Percentiles rank a stretch among this genome's conserved stretches.
phyloP scores from a whole-genome alignment of 2,329 filamentous ascomycete genomes.

The Emmonsiellopsis sp. region DNA sequence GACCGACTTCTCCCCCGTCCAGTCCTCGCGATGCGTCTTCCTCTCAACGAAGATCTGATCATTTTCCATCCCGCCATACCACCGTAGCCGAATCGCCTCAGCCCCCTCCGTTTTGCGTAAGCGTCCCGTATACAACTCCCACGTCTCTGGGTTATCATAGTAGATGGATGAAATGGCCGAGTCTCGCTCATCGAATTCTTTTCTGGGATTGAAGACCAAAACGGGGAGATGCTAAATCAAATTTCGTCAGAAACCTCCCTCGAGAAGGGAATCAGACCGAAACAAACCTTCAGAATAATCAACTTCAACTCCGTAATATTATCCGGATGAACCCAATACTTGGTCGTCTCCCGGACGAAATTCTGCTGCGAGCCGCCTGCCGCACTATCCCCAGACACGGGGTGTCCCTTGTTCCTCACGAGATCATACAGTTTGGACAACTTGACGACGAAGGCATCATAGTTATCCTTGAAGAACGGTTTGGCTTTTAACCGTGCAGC shows the following conservation, averaged over 20 bases:
- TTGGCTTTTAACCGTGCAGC: conserved; percentile 88
- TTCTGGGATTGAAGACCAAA: conserved; percentile 92
- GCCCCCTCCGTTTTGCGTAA: conserved; percentile 97
- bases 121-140: conserved; percentile 88
- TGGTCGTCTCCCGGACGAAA: conserved; percentile 94
- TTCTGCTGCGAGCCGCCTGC: conserved; percentile 89
- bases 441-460: conserved; percentile 89
- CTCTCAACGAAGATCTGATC: conserved; percentile 96
- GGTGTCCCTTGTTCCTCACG: conserved; percentile 85
- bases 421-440: conserved; percentile 92
- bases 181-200: conserved; percentile 86
- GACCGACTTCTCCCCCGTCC: conserved; percentile 98
- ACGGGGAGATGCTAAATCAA: conserved; percentile 67
- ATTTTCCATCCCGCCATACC: conserved; percentile 94
- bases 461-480: conserved; percentile 98
- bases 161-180: conserved; percentile 97
- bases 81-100: conserved; percentile 88
- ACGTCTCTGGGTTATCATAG: conserved; percentile 89
- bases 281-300: conserved; percentile 71
- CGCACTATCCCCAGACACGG: conserved; percentile 80
- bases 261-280: neutral
- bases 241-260: neutral
- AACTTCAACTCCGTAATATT: conserved; percentile 98
- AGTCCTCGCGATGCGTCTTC: conserved; percentile 97
- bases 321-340: conserved; percentile 98